phyloP scores from a whole-genome alignment of 371 early-diverging fungal genomes.

The Amoeboradix gromovi region DNA sequence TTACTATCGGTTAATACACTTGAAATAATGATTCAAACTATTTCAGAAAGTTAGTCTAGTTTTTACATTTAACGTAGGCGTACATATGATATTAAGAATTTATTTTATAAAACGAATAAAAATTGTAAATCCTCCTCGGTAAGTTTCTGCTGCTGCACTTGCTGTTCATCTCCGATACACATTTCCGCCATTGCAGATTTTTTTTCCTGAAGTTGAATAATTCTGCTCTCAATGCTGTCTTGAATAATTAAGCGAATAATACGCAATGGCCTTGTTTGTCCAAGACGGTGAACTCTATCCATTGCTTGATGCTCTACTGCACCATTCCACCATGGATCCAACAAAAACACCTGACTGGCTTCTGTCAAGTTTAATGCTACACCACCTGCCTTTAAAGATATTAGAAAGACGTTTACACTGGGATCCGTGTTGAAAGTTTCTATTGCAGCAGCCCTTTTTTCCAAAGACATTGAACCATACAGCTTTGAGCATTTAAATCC shows the following conservation, averaged over 20 bases:
- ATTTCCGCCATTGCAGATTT: constrained; percentile 65
- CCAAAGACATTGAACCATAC: constrained; percentile 74
- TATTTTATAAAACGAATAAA: constrained; percentile 3
- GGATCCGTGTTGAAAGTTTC: constrained; percentile 38
- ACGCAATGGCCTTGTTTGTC: constrained; percentile 61
- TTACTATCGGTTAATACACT: too few relatives aligned
- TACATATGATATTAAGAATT: too few relatives aligned
- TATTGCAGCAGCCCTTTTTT: constrained; percentile 46
- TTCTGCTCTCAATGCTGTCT: constrained; percentile 78
- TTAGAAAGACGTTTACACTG: constrained; percentile 27
- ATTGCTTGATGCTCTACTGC: constrained; percentile 54
- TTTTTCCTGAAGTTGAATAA: constrained; percentile 74
- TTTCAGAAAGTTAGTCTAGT: too few relatives aligned
- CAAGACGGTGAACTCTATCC: constrained; percentile 56
- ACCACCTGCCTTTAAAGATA: constrained; percentile 77
- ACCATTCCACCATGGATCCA: constrained; percentile 86
- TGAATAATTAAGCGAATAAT: constrained; percentile 69
- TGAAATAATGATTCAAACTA: too few relatives aligned
- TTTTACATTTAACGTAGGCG: too few relatives aligned
- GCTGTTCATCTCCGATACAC: constrained; percentile 40
- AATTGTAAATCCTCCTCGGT: constrained; percentile 7
- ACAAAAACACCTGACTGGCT: constrained; percentile 60
- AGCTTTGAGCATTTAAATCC: constrained; percentile 66
- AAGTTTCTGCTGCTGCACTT: constrained; percentile 3
- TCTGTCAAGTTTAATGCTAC: constrained; percentile 82